Conservation (phyloP, 108 stramenopile species). For the Tribonema minus region DNA sequence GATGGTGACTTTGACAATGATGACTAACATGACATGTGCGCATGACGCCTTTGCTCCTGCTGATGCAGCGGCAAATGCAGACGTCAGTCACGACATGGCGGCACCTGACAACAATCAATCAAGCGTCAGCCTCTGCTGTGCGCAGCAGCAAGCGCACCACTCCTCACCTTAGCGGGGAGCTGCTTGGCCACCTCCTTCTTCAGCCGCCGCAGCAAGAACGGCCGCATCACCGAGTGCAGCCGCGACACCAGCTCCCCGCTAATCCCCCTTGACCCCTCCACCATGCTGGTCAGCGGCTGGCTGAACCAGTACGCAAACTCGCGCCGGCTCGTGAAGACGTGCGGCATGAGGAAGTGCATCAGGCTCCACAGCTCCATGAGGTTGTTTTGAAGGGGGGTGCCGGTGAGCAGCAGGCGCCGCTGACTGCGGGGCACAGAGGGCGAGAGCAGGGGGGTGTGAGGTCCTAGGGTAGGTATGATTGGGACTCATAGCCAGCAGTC, state of each 20-base stretch:
- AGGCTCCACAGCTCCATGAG: slow-evolving; percentile 68
- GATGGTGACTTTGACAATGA: too few relatives aligned
- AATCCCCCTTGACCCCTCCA: slow-evolving; percentile 65
- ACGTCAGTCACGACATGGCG: too few relatives aligned
- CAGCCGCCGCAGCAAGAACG: slow-evolving; percentile 87
- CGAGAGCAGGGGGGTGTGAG: too few relatives aligned
- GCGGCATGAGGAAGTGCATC: slow-evolving; percentile 70
- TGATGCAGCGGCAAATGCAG: too few relatives aligned
- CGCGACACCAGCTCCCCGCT: slow-evolving; percentile 67
- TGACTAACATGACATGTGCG: too few relatives aligned
- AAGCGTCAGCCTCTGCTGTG: too few relatives aligned
- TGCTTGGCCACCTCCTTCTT: slow-evolving; percentile 69
- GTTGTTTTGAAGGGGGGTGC: slow-evolving; percentile 57
- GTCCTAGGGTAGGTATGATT: too few relatives aligned
- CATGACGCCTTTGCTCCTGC: too few relatives aligned
- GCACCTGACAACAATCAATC: too few relatives aligned
- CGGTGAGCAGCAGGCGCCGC: slow-evolving; percentile 77
- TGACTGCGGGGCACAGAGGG: too few relatives aligned
- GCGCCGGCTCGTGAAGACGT: slow-evolving; percentile 69
- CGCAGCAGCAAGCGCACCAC: too few relatives aligned
- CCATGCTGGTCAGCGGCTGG: slow-evolving; percentile 86
- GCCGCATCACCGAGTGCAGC: slow-evolving; percentile 91
- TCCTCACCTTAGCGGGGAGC: slow-evolving; percentile 1
- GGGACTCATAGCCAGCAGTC: too few relatives aligned
- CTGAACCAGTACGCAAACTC: slow-evolving; percentile 99